Percentiles rank a stretch among this genome's conserved stretches.
Evolutionary conservation across 2,329 filamentous ascomycete genomes (phyloP).

Genomic region (Colletotrichum nymphaeae): DNA sequence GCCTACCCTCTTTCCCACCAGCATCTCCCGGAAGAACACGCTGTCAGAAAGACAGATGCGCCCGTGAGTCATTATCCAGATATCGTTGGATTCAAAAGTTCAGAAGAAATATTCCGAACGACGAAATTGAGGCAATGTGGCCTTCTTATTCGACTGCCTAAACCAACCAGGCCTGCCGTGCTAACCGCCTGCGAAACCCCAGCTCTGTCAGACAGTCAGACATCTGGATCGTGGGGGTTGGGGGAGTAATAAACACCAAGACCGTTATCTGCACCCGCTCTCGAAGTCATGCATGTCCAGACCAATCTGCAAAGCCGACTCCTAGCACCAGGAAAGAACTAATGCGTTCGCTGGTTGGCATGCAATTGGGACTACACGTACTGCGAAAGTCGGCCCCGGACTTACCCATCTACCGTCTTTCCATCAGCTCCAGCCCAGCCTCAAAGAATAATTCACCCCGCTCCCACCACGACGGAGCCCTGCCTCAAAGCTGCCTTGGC

Average conservation of each 20-base stretch:
- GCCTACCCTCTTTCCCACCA: background rate
- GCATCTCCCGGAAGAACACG: background rate
- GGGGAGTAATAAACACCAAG: background rate
- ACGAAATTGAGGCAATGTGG: background rate
- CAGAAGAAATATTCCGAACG: background rate
- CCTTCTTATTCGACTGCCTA: slow-evolving; percentile 2
- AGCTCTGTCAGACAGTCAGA: background rate
- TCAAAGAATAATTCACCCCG: background rate
- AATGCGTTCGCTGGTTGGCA: slow-evolving; percentile 71
- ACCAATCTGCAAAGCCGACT: background rate
- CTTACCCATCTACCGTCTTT: slow-evolving; percentile 52
- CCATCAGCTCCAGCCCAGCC: slow-evolving; percentile 15
- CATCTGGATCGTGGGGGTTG: slow-evolving; percentile 7
- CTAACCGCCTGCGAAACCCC: slow-evolving; percentile 1
- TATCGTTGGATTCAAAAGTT: background rate
- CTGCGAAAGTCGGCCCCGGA: slow-evolving; percentile 71
- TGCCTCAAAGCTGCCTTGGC: slow-evolving; percentile 22
- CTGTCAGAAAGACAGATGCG: background rate
- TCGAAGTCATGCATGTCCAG: background rate
- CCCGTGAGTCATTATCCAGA: background rate
- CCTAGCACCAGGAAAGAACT: slow-evolving; percentile 71
- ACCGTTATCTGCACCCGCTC: slow-evolving; percentile 9
- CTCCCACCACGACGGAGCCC: background rate
- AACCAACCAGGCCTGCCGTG: slow-evolving; percentile 1
- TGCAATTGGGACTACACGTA: slow-evolving; percentile 45